Evolutionary conservation across 1,139 yeast genomes (phyloP).

Genomic region (Spencermartinsiella ligniputridi): DNA sequence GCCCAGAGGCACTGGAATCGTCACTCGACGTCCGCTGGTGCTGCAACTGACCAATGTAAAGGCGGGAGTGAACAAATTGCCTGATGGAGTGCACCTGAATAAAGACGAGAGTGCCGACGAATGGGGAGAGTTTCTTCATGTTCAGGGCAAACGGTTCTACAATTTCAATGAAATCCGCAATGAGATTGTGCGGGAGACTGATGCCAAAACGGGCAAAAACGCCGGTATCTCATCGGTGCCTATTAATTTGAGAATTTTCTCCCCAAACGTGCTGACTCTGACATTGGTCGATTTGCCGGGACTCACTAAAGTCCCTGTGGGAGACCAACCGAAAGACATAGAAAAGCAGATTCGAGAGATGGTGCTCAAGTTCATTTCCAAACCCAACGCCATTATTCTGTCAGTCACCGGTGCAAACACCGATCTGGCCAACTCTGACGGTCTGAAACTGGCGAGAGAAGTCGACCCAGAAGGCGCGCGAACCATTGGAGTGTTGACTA

Average conservation of each 20-base stretch:
- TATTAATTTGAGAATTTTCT: constrained; percentile 86
- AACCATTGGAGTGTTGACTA: constrained; percentile 95
- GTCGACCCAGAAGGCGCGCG: constrained; percentile 97
- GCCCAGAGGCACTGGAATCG: constrained; percentile 95
- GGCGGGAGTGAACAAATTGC: constrained; percentile 76
- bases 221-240: constrained; percentile 91
- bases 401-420: constrained; percentile 98
- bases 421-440: constrained; percentile 96
- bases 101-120: constrained; percentile 79
- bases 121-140: constrained; percentile 97
- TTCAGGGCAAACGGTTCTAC: constrained; percentile 82
- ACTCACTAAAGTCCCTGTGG: constrained; percentile 96
- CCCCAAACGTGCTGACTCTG: constrained; percentile 95
- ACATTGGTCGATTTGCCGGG: constrained; percentile 99
- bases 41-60: constrained; percentile 63
- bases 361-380: constrained; percentile 89
- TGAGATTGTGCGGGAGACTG: constrained; percentile 92
- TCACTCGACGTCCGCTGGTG: constrained; percentile 87
- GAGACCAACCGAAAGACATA: constrained; percentile 97
- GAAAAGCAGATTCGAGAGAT: constrained; percentile 92
- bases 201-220: constrained; percentile 87
- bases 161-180: constrained; percentile 86
- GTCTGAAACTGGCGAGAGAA: constrained; percentile 91
- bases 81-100: constrained; percentile 70
- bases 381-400: constrained; percentile 91